Evolutionary conservation across 2,329 filamentous ascomycete species (phyloP).

Genomic region (Xylaria polymorpha): DNA sequence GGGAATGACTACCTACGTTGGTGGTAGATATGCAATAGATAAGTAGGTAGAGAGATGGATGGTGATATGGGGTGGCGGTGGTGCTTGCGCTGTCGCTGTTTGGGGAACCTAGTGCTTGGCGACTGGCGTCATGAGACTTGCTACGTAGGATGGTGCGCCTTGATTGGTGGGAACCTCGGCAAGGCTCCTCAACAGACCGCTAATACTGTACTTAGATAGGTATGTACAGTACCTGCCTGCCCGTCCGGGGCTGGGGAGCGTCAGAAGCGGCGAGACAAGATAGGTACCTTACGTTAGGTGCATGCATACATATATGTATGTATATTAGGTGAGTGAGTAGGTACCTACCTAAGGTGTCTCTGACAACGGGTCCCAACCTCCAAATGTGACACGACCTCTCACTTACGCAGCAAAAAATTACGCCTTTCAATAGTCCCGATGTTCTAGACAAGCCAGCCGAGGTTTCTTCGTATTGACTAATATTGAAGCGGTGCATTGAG

Average conservation of each 20-base stretch:
- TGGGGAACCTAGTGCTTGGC: slow-evolving; percentile 29
- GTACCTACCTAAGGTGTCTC: no score
- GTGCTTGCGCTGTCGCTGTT: slow-evolving; percentile 15
- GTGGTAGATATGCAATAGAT: not conserved
- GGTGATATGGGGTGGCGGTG: slow-evolving; percentile 31
- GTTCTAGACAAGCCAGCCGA: no score
- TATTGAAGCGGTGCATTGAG: no score
- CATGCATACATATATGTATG: no score
- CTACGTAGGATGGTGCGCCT: not conserved
- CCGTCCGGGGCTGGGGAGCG: not conserved
- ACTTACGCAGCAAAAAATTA: no score
- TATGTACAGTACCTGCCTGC: not conserved
- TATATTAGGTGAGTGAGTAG: no score
- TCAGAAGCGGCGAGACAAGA: no score
- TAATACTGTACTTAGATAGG: not conserved
- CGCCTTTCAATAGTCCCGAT: no score
- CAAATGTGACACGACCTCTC: no score
- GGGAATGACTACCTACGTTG: not conserved
- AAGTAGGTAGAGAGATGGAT: not conserved
- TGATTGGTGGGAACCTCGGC: slow-evolving; percentile 29
- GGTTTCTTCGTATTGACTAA: no score
- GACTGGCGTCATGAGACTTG: slow-evolving; percentile 39
- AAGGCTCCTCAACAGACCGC: slow-evolving; percentile 20
- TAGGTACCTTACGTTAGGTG: no score
- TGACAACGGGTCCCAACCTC: no score